Conservation (phyloP, 2,329 filamentous ascomycete species). For the Sclerotiophoma versabilis region DNA sequence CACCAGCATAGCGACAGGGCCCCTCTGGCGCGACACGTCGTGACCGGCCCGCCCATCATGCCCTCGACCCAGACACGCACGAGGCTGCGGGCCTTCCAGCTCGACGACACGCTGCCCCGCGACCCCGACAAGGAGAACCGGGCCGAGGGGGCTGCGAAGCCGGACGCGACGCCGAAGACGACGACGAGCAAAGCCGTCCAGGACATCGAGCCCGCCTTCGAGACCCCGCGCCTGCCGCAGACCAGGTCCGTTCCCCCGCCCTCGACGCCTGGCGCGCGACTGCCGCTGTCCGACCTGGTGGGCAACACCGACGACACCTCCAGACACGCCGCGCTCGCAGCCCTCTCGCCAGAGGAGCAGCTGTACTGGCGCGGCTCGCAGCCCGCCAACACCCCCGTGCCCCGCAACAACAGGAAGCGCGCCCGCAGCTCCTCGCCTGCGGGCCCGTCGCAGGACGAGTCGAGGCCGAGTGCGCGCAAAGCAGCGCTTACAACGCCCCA, state of each 20-base stretch:
- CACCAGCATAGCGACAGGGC: conserved; percentile 34
- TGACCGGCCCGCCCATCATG: conserved; percentile 52
- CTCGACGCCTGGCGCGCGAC: conserved; percentile 65
- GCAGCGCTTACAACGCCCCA: conserved; percentile 52
- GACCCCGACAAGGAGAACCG: conserved; percentile 55
- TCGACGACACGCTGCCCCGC: conserved; percentile 50
- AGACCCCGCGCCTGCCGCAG: conserved; percentile 38
- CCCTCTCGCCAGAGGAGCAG: conserved; percentile 66
- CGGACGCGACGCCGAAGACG: conserved; percentile 31
- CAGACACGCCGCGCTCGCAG: conserved; percentile 55
- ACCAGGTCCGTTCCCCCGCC: conserved; percentile 52
- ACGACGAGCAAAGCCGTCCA: conserved; percentile 22
- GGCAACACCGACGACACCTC: conserved; percentile 66
- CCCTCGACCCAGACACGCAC: conserved; percentile 61
- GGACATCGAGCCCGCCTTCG: conserved; percentile 24
- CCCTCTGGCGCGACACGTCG: conserved; percentile 43
- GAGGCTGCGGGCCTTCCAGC: conserved; percentile 64
- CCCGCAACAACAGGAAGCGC: conserved; percentile 53
- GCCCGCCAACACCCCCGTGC: conserved; percentile 52
- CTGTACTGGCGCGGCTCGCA: conserved; percentile 64
- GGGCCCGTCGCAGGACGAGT: conserved; percentile 49
- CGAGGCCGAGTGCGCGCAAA: conserved; percentile 32
- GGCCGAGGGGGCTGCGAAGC: conserved; percentile 12
- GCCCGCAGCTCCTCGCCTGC: conserved; percentile 57
- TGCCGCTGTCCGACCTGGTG: conserved; percentile 67